Evolutionary conservation across 2,329 filamentous ascomycete genomes (phyloP), one percentile per base, ranked within the genome.

Genomic region (Colletotrichum zoysiae): DNA sequence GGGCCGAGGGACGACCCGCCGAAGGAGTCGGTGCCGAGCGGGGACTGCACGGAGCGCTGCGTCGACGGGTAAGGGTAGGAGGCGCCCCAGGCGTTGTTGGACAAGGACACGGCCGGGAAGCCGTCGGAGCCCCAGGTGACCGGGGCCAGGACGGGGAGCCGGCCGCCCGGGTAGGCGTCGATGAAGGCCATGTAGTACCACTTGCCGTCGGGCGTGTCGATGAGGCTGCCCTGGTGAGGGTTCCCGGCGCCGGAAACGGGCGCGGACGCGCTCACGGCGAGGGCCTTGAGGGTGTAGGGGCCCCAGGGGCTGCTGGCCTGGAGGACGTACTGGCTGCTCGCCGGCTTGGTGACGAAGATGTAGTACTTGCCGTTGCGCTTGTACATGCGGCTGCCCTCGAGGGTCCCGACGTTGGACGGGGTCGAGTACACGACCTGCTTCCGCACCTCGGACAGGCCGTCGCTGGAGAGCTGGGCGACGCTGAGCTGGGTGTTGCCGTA

Each of bases 111-210:
- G 18, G 76, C 61, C 0, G 88, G 87, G 78, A 81, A 90, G 3
- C 86, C 87, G 5, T 76, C 69, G 59, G 88, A 85, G 0, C 75
- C 70, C 1, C 80, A 82, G 82, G 84, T 89, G 0, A 79, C 83
- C 0, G 87, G 87, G 0, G 87, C 87, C 3, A 88, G 78, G 2
- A 88, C 85, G 0, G 88, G 88, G 11, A 88, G 82, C 16, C 87
- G 82, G 0, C 88, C 88, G 8, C 82, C 83, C 0, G 88, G 88
- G 73, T 87, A 90, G 0, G 82, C 80, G 74, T 87, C 85, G 38
- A 85, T 78, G 76, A 90, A 90, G 0, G 84, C 83, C 76, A 89
- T 85, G 75, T 87, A 90, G 74, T 87, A 89, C 87, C 87, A 90
- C n/a, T 85, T 78, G 0, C 84, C 84, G 23, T 82, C 77, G 2